Evolutionary conservation across 768 basidiomycete species (phyloP), one percentile per base, ranked within the genome.

Genomic region (Agrocybe chaxingu): DNA sequence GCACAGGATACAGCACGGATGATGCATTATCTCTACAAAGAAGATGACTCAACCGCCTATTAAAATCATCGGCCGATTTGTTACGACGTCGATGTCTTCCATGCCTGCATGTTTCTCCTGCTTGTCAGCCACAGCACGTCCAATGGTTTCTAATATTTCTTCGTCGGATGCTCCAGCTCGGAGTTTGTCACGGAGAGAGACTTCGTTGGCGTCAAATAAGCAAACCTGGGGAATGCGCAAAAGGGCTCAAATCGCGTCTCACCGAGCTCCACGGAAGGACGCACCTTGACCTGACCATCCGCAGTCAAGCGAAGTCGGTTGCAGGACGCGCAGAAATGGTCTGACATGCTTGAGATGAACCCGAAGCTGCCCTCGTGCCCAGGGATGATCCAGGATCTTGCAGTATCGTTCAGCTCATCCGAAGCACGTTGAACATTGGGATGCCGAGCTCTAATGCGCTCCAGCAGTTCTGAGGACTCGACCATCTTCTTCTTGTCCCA

Each of bases 271-370:
- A 46, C 11, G 8, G 29, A 19, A 29, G 35, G 38, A 38, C 62
- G 53, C 54, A 80, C 90, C 78, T 95, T 95, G 57, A 95, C 89
- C 62, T 93, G 82, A 5, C 93, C 92, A 58, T 95, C 92, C 9
- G 91, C 87, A n/a, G 89, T 93, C 41, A 95, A 73, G 37, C 92
- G 76, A 44, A 94, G 72, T 50, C 92, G 78, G 59, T 91, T 92
- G 70, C 92, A 95, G 1, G 85, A 83, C 1, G 81, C 77, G 66
- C 92, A 94, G 60, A 95, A 92, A 67, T 93, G 92, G 66, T 95
- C 91, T 12, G 90, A 93, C 92, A 92, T 92, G 72, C 87, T 91
- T 62, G 84, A 90, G 62, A 95, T 95, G 68, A 94, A 92, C n/a
- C 85, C 92, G 65, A 85, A 78, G 62, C 73, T 80, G 18, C 91